A percentile compares a stretch with the other conserved stretches of the same genome.
phyloP scores from a whole-genome alignment of 768 basidiomycete species.

The Mycena chlorophos region DNA sequence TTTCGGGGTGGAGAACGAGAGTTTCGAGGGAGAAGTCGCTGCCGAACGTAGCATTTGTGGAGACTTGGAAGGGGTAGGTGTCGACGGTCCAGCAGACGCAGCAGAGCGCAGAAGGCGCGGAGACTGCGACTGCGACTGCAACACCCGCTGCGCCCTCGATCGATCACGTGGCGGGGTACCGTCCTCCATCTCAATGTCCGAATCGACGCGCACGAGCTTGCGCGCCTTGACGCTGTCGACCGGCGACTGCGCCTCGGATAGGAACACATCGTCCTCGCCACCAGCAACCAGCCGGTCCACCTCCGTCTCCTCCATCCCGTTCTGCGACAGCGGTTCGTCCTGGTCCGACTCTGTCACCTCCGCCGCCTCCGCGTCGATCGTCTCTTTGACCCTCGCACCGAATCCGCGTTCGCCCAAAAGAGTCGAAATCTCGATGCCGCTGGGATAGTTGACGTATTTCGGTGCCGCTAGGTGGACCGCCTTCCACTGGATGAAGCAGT shows the following conservation, averaged over 20 bases:
- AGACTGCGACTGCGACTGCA: neutral
- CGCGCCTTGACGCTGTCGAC: neutral
- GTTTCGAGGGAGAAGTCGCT: neutral
- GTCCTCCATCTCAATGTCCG: constrained; percentile 9
- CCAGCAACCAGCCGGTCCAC: constrained; percentile 4
- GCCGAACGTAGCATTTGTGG: neutral
- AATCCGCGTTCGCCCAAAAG: constrained; percentile 46
- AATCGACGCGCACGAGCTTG: neutral
- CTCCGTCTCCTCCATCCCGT: constrained; percentile 18
- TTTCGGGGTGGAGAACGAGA: constrained; percentile 1
- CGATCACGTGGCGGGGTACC: neutral
- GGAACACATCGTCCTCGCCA: neutral
- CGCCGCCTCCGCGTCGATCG: constrained; percentile 17
- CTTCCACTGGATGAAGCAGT: constrained; percentile 82
- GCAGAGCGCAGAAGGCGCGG: neutral
- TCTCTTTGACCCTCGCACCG: constrained; percentile 9
- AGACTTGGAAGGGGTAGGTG: neutral
- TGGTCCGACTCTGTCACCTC: no score
- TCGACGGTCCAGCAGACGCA: no score
- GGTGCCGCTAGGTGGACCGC: constrained; percentile 60
- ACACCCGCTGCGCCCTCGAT: no score
- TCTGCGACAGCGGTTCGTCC: no score
- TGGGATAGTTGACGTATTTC: constrained; percentile 69
- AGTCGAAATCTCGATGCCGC: constrained; percentile 60
- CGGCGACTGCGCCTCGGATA: neutral